A percentile compares a stretch with the other conserved stretches of the same genome.
Conservation (phyloP, 1,284 basidiomycete species). For the Cryptococcus sp. region DNA sequence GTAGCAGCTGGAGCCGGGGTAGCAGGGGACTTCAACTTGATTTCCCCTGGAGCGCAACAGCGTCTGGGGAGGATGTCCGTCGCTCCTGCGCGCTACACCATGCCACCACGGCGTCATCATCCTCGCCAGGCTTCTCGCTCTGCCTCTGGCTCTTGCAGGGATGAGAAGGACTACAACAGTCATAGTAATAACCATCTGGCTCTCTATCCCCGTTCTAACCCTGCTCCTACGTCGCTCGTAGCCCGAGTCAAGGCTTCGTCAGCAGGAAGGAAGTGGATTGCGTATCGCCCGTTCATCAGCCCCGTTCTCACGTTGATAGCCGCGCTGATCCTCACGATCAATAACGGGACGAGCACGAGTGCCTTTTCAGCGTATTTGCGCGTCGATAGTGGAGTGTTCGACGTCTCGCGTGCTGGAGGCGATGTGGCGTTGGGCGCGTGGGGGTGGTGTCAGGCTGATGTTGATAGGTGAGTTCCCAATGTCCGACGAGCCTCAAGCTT, state of each 20-base stretch:
- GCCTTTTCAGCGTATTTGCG: conserved; percentile 15
- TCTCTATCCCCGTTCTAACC: not conserved
- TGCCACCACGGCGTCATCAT: conserved; percentile 15
- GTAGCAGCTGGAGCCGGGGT: not conserved
- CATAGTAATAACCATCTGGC: no score
- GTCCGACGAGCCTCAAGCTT: not conserved
- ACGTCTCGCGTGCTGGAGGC: conserved; percentile 5
- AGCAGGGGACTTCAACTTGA: conserved; percentile 14
- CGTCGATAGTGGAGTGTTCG: conserved; percentile 24
- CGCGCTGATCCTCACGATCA: conserved; percentile 29
- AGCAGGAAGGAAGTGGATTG: conserved; percentile 17
- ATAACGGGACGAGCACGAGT: conserved; percentile 5
- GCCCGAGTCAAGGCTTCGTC: not conserved
- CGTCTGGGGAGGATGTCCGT: conserved; percentile 41
- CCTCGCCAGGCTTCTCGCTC: not conserved
- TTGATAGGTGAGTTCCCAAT: not conserved
- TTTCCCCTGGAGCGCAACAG: conserved; percentile 29
- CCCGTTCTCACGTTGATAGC: conserved; percentile 15
- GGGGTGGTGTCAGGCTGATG: conserved; percentile 35
- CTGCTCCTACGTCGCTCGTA: not conserved
- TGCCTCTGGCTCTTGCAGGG: not conserved
- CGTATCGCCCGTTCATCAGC: conserved; percentile 29
- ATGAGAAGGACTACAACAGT: no score
- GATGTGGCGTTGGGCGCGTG: conserved; percentile 21
- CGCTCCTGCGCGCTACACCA: conserved; percentile 35